Conservation (phyloP, 495 filamentous ascomycete species). For the Aspergillus steynii region DNA sequence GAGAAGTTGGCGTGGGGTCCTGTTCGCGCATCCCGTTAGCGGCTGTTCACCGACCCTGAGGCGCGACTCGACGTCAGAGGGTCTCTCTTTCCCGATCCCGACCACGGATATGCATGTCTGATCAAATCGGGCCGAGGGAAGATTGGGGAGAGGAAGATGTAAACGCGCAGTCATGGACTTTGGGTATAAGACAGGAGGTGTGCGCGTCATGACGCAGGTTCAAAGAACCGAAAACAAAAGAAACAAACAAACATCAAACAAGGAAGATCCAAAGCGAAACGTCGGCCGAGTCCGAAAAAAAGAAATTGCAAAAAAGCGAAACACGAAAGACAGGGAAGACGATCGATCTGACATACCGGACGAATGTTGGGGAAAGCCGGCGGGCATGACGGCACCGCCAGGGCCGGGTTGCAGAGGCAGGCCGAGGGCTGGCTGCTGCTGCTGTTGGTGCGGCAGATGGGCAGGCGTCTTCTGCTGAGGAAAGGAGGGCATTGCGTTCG, state of each 20-base stretch:
- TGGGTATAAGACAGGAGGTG: not conserved
- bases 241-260: not conserved
- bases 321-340: constrained; percentile 9
- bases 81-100: not conserved
- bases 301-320: constrained; percentile 17
- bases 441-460: constrained; percentile 29
- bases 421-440: constrained; percentile 43
- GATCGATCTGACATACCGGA: constrained; percentile 35
- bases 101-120: not conserved
- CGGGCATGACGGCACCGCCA: constrained; percentile 47
- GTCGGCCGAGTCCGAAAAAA: not conserved
- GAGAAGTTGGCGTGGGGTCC: constrained; percentile 45
- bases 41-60: constrained; percentile 13
- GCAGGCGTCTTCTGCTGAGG: constrained; percentile 37
- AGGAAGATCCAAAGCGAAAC: not conserved
- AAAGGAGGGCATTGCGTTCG: constrained; percentile 40
- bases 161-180: not conserved
- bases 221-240: not conserved
- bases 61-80: constrained; percentile 2
- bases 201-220: not conserved
- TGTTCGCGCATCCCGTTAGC: constrained; percentile 27
- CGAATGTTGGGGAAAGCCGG: constrained; percentile 41
- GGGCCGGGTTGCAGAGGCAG: constrained; percentile 43
- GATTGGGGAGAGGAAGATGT: not conserved
- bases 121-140: not conserved